phyloP scores from a whole-genome alignment of 768 basidiomycete species.

The Auricularia heimuer region DNA sequence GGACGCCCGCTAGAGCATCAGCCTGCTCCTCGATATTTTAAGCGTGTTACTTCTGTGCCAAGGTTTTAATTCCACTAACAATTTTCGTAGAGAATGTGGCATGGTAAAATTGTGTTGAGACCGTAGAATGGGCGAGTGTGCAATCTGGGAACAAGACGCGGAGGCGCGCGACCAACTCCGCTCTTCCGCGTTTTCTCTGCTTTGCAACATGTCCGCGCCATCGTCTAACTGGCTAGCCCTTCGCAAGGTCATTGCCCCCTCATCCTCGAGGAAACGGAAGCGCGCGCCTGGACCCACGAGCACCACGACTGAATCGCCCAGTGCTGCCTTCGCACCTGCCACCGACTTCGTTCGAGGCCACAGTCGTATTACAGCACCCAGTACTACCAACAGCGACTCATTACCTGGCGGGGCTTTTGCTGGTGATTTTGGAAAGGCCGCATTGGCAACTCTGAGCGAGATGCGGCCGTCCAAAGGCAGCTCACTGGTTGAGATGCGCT shows the following conservation, averaged over 20 bases:
- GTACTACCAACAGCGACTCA: not conserved
- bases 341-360: not conserved
- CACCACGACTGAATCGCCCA: not conserved
- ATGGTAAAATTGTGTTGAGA: too few relatives aligned
- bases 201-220: not conserved
- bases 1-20: too few relatives aligned
- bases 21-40: too few relatives aligned
- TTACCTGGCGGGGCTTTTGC: not conserved
- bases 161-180: not conserved
- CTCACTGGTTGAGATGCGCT: not conserved
- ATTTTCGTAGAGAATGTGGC: too few relatives aligned
- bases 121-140: too few relatives aligned
- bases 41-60: too few relatives aligned
- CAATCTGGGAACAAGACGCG: too few relatives aligned
- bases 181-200: not conserved
- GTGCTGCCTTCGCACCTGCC: not conserved
- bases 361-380: not conserved
- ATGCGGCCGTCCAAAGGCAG: not conserved
- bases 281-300: not conserved
- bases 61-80: too few relatives aligned
- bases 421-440: not conserved
- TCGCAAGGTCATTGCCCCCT: not conserved
- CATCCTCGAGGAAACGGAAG: not conserved
- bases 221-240: constrained; percentile 2
- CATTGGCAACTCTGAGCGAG: not conserved